Base-by-base conservation (phyloP, 2,329 filamentous ascomycete genomes). In the Exophiala sideris region DNA sequence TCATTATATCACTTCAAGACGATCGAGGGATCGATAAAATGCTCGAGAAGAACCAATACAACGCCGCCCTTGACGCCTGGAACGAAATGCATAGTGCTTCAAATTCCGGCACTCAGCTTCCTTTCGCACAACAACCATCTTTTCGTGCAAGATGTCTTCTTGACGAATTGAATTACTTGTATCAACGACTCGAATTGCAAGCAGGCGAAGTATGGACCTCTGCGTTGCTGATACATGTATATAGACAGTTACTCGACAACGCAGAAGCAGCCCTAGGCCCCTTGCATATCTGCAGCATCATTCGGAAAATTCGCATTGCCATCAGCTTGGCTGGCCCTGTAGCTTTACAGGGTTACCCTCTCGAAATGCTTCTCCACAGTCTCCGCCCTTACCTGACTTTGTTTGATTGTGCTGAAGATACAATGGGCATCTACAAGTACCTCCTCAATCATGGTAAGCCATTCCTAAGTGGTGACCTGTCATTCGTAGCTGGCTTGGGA, bases 311-410 rank as follows among this genome's bases (percentile, higher is more conserved):
- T 44, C 82, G 91, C 33, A 81, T 96, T 7, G 73, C 97, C 12
- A 79, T 97, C 21, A 87, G 84, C 55, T 74, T 97, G 42, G 87
- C 90, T 21, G 91, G 90, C 0, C 69, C 82, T 0, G 78, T 85
- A 47, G 88, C 88, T n/a, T 76, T 87, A 20, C 75, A 83, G 38
- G 88, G 87, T 0, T 97, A 97, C 66, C 88, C 90, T 9, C 70
- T 96, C 11, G 89, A 99, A 69, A 94, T 96, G 88, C 78, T 95
- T 0, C 77, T 99, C 1, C 88, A 91, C 64, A 86, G 88, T 1
- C 77, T 96, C 16, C 80, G 87, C 8, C 84, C 85, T 0, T 95
- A 91, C 61, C 76, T 97, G 5, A 86, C 86, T 1, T 87, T 97
- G 62, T 80, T 86, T 0, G 87, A 95, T 66, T 97, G 92, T 69